Conservation (phyloP, 306 rosid species). For the Vigna mungo region DNA sequence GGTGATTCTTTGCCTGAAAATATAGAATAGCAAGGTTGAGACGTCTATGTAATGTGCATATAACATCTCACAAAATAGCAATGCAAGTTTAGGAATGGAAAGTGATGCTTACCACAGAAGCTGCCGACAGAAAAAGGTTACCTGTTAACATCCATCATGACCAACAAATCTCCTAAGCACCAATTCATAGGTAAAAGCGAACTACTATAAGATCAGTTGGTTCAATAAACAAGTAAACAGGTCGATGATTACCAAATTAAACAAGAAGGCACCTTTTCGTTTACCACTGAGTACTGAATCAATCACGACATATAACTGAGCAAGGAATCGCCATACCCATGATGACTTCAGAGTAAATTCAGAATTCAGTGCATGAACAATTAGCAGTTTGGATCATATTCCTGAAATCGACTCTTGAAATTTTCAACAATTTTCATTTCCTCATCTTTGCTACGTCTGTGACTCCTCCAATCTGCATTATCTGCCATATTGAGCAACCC, state of each 20-base stretch:
- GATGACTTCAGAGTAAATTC: not conserved
- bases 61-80: constrained; percentile 11
- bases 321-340: constrained; percentile 27
- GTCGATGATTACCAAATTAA: constrained; percentile 20
- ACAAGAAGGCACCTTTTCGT: constrained; percentile 43
- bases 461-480: constrained; percentile 90
- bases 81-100: constrained; percentile 11
- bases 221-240: constrained; percentile 35
- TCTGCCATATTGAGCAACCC: constrained; percentile 93
- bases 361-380: constrained; percentile 28
- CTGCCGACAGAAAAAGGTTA: constrained; percentile 11
- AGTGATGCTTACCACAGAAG: constrained; percentile 42
- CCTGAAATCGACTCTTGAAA: constrained; percentile 75
- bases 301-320: constrained; percentile 29
- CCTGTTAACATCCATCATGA: constrained; percentile 6
- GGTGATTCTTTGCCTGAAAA: constrained; percentile 35
- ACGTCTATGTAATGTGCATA: constrained; percentile 9
- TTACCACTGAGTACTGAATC: constrained; percentile 33
- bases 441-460: constrained; percentile 74
- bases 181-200: constrained; percentile 4
- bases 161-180: constrained; percentile 36
- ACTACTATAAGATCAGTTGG: constrained; percentile 18
- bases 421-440: constrained; percentile 73
- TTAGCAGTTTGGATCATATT: constrained; percentile 83
- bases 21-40: constrained; percentile 33